Percentiles rank a stretch among this genome's conserved stretches.
These are phyloP conservation scores for Talaromyces trachyspermus DNA, from an alignment of 495 filamentous ascomycete species.

Conservation along the genomic window DNA sequence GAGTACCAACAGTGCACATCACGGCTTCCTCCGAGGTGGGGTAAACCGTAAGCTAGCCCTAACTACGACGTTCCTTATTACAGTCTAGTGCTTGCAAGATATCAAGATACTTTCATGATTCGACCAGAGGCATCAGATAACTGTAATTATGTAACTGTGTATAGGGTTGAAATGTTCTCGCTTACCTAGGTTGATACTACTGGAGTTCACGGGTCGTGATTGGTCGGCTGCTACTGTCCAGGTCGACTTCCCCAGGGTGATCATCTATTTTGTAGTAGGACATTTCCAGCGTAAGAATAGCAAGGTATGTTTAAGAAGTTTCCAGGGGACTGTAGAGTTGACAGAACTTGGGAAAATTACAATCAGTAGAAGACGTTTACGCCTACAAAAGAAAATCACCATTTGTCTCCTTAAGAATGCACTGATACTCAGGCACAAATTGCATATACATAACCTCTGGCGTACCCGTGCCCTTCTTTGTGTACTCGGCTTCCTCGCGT, in stretches of 20 bases:
- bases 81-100: background rate
- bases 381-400: slow-evolving; percentile 14
- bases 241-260: too few species aligned
- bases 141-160: too few species aligned
- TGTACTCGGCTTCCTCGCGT: slow-evolving; percentile 43
- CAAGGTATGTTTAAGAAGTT: too few species aligned
- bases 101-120: too few species aligned
- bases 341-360: background rate
- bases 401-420: slow-evolving; percentile 10
- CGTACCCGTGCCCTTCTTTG: slow-evolving; percentile 16
- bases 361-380: slow-evolving; percentile 11
- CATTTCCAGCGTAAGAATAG: too few species aligned
- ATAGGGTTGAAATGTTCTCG: too few species aligned
- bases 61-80: background rate
- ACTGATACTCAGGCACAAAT: slow-evolving; percentile 12
- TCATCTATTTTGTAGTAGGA: too few species aligned
- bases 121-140: too few species aligned
- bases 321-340: too few species aligned
- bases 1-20: background rate
- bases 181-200: too few species aligned
- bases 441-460: slow-evolving; percentile 17
- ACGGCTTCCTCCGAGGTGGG: slow-evolving; percentile 5
- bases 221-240: background rate
- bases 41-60: too few species aligned
- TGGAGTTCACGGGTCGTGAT: too few species aligned